phyloP scores from a whole-genome alignment of 345 rosid genomes.

The Citropsis articulata region DNA sequence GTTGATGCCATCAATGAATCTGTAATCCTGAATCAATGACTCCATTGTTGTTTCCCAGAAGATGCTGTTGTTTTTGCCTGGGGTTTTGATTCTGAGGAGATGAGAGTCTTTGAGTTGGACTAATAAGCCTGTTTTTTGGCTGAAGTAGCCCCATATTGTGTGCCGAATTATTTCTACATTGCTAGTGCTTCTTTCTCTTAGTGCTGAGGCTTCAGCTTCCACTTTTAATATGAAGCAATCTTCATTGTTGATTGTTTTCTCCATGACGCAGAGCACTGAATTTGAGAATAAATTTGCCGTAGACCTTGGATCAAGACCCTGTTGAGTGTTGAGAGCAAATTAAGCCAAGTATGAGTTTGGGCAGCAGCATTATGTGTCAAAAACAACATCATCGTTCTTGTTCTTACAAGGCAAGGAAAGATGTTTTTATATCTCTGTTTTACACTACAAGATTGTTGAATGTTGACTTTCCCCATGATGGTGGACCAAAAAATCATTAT shows the following conservation, averaged over 20 bases:
- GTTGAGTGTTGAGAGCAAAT: conserved; percentile 29
- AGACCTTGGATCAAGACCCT: conserved; percentile 91
- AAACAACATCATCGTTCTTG: background rate
- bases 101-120: conserved; percentile 80
- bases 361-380: too few species aligned
- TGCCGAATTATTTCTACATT: conserved; percentile 72
- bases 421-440: background rate
- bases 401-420: background rate
- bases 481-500: background rate
- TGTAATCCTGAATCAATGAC: conserved; percentile 68
- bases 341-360: background rate
- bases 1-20: conserved; percentile 69
- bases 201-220: conserved; percentile 54
- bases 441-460: background rate
- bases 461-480: background rate
- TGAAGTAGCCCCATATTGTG: conserved; percentile 88
- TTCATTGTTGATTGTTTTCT: conserved; percentile 59
- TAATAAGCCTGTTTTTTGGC: conserved; percentile 86
- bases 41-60: conserved; percentile 97
- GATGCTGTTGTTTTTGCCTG: conserved; percentile 48
- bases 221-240: conserved; percentile 79
- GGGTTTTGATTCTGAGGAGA: conserved; percentile 60
- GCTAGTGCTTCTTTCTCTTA: conserved; percentile 64
- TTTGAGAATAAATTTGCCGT: conserved; percentile 68
- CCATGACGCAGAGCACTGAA: conserved; percentile 63